Evolutionary conservation across 164 flowering plant species (phyloP).

Genomic region (Aristolochia californica): DNA sequence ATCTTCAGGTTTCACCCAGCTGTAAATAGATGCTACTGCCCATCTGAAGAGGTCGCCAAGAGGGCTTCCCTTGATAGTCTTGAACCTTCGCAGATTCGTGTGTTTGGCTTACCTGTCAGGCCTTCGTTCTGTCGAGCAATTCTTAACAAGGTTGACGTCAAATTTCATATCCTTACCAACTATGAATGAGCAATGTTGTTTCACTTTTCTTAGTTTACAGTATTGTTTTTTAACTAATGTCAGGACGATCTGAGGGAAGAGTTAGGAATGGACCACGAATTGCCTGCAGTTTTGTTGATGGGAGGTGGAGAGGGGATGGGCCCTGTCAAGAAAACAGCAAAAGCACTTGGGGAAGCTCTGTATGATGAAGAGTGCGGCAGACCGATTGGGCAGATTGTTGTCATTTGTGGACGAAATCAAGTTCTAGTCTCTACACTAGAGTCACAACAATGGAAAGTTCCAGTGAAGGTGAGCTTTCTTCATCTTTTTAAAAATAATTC

Average conservation of each 20-base stretch:
- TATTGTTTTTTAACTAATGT: not conserved
- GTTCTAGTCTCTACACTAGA: conserved; percentile 46
- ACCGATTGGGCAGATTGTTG: conserved; percentile 73
- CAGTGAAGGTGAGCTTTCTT: conserved; percentile 56
- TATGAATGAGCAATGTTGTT: not conserved
- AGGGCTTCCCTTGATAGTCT: conserved; percentile 71
- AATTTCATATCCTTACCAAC: not conserved
- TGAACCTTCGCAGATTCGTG: conserved; percentile 62
- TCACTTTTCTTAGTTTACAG: not conserved
- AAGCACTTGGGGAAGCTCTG: conserved; percentile 70
- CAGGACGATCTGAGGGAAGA: conserved; percentile 71
- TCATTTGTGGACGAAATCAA: conserved; percentile 86
- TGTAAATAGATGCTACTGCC: conserved; percentile 89
- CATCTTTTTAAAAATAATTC: not conserved
- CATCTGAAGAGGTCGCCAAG: conserved; percentile 84
- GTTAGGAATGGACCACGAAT: conserved; percentile 62
- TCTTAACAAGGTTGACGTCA: conserved; percentile 44
- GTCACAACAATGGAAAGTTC: conserved; percentile 65
- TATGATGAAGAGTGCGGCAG: conserved; percentile 40
- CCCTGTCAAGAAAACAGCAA: conserved; percentile 84
- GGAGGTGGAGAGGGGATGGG: conserved; percentile 99
- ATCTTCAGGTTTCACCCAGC: conserved; percentile 73
- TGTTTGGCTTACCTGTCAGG: conserved; percentile 80
- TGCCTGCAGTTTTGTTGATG: conserved; percentile 93
- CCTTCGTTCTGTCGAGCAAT: conserved; percentile 81